Evolutionary conservation across 2,329 filamentous ascomycete genomes (phyloP), one percentile per base, ranked within the genome.

Genomic region (Huntiella omanensis): DNA sequence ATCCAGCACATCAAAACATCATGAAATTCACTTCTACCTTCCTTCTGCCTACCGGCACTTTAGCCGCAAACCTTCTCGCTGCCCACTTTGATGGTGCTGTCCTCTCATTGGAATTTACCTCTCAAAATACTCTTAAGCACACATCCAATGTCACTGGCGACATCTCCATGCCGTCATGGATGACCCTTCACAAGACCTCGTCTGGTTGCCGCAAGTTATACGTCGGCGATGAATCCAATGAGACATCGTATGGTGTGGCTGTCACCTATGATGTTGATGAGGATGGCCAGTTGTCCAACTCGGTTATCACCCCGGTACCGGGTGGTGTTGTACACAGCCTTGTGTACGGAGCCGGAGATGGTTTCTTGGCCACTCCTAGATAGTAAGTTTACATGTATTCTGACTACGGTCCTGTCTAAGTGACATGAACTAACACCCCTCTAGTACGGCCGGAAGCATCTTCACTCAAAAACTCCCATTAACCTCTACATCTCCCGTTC

Each of bases 391-490:
- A 12, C 12, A 4, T 17, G 12, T 8, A 15, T 13, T 8, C n/a
- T 10, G 3, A 32, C 5, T n/a, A 17, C 3, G 6, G 8, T 43
- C 8, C 11, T 7, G 16, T 17, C 40, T 12, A 4, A 7, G 4
- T 11, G 6, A n/a, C 13, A 11, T 22, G 4, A 8, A 17, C 11
- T 15, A 16, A 15, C 8, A 15, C 34, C 7, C 15, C 4, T 8
- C 39, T 40, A 67, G 65, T 50, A 60, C 62, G 28, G 59, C 61
- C 0, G 65, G 64, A 1, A 63, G 61, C 32, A 55, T 68, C 40
- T 62, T 62, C 5, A 66, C 64, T 1, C 67, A 64, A 53, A 59
- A 61, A 50, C 59, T 67, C 3, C 64, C 64, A 2, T 54, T 65
- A 10, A 51, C 52, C 6, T 43, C 50, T 4, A 52, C 51, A 39